Conservation (phyloP, 2,329 filamentous ascomycete species). For the Sporothrix phasma region DNA sequence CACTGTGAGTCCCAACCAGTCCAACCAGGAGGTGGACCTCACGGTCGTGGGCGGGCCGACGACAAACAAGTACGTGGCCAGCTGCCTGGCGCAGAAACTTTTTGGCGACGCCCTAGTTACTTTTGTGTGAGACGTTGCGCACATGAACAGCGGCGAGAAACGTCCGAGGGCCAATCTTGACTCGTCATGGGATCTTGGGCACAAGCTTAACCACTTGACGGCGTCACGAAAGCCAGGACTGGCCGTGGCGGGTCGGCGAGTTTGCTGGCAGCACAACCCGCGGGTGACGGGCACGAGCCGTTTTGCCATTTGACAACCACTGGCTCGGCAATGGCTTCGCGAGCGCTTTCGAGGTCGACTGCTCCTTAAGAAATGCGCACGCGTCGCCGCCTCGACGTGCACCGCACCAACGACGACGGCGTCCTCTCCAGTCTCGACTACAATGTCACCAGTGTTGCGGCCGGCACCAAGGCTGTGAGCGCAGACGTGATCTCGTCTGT, state of each 20-base stretch:
- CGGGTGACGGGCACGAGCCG: constrained; percentile 25
- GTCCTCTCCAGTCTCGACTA: neutral
- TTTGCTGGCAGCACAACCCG: constrained; percentile 42
- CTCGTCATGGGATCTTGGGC: constrained; percentile 42
- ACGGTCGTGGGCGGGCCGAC: neutral
- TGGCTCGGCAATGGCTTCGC: constrained; percentile 19
- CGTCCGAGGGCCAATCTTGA: constrained; percentile 40
- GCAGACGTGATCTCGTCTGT: neutral
- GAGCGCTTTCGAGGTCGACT: constrained; percentile 30
- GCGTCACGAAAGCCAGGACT: constrained; percentile 20
- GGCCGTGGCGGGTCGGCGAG: constrained; percentile 23
- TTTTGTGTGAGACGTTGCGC: constrained; percentile 48
- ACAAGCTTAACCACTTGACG: constrained; percentile 36
- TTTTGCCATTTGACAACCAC: constrained; percentile 41
- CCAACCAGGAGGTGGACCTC: neutral
- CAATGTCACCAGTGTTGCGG: neutral
- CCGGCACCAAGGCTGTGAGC: neutral
- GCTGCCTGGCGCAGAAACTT: constrained; percentile 33
- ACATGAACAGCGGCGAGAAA: constrained; percentile 47
- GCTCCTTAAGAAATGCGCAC: neutral
- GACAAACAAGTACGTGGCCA: constrained; percentile 22
- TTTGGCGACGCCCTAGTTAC: constrained; percentile 35
- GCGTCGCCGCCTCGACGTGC: constrained; percentile 6
- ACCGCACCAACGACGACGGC: neutral
- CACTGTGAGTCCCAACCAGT: neutral